A percentile compares a stretch with the other conserved stretches of the same genome.
phyloP scores from a whole-genome alignment of 345 rosid species.

The Sisymbrium altissimum region DNA sequence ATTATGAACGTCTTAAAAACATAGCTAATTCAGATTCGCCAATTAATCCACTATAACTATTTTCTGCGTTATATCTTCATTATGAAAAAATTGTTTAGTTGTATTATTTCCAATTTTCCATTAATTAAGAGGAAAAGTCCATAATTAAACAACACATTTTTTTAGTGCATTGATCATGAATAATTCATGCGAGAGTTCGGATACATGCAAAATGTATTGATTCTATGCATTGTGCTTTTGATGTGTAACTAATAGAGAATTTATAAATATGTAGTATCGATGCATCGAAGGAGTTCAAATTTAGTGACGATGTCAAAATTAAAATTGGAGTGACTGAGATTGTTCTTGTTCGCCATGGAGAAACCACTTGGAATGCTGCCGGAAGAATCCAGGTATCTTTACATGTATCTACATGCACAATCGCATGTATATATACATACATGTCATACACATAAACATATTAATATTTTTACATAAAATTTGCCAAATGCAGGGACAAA shows the following conservation, averaged over 20 bases:
- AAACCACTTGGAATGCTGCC: conserved; percentile 42
- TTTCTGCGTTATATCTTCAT: background rate
- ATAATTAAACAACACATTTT: background rate
- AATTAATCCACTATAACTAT: background rate
- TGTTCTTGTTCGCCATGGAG: conserved; percentile 43
- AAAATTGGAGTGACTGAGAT: conserved; percentile 32
- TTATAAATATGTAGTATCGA: conserved; percentile 13
- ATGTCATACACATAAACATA: background rate
- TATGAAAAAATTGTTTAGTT: background rate
- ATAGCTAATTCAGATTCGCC: background rate
- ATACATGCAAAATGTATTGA: background rate
- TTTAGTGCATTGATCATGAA: no score
- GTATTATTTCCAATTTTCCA: background rate
- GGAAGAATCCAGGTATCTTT: conserved; percentile 35
- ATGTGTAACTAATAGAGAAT: background rate
- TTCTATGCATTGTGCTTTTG: background rate
- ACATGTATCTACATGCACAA: background rate
- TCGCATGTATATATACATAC: background rate
- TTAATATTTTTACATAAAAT: background rate
- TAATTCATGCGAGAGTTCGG: background rate
- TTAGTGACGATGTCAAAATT: conserved; percentile 21
- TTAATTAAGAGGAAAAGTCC: background rate
- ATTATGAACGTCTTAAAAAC: background rate
- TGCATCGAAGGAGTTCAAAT: conserved; percentile 24
- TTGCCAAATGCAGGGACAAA: conserved; percentile 28